A percentile compares a stretch with the other conserved stretches of the same genome.
Conservation (phyloP, 139 green algal genomes). For the Picochlorum sp. region DNA sequence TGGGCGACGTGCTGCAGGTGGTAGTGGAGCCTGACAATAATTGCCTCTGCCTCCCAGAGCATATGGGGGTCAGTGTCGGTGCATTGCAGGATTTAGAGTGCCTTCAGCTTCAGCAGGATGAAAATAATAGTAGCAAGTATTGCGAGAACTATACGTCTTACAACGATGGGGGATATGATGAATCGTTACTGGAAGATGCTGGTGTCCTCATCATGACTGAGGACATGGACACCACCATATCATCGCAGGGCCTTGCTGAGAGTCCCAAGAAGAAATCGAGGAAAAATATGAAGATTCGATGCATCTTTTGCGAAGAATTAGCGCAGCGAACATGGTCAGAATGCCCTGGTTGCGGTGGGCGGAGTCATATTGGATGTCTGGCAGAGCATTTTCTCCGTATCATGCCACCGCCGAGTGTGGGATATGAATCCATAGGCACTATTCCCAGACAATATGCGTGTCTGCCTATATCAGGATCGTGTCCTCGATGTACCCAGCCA, state of each 20-base stretch:
- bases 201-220: neutral
- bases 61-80: constrained; percentile 39
- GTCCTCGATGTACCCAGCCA: constrained; percentile 23
- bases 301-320: constrained; percentile 27
- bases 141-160: no score
- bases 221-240: neutral
- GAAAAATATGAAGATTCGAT: constrained; percentile 9
- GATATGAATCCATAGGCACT: neutral
- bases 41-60: constrained; percentile 19
- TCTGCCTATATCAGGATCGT: constrained; percentile 22
- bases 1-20: constrained; percentile 7
- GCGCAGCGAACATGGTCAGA: constrained; percentile 29
- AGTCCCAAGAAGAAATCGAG: neutral
- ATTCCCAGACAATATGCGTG: neutral
- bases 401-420: neutral
- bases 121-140: neutral
- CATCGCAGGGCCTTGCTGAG: neutral
- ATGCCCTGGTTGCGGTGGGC: constrained; percentile 25
- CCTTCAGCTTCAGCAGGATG: neutral
- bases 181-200: neutral
- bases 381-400: constrained; percentile 30
- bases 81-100: constrained; percentile 35
- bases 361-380: constrained; percentile 45
- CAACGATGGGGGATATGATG: no score
- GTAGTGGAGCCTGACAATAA: no score